A percentile compares a stretch with the other conserved stretches of the same genome.
These are phyloP conservation scores for Dactylellina haptotyla DNA, from an alignment of 2,329 filamentous ascomycete genomes.

Conservation along the genomic window DNA sequence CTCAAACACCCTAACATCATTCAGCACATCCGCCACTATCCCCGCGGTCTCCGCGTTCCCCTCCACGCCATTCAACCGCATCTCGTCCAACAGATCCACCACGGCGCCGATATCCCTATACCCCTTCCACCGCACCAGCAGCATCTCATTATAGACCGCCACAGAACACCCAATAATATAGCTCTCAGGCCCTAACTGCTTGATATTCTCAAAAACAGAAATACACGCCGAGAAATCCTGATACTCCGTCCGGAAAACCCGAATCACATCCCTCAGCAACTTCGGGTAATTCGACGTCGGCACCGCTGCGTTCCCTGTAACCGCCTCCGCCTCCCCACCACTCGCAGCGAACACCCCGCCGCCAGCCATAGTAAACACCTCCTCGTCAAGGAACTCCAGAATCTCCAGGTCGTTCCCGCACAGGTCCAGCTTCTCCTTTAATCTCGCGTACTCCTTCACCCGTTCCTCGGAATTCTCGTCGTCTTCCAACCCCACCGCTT, in stretches of 20 bases:
- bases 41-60: slow-evolving; percentile 54
- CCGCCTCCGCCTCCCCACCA: not conserved
- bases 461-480: slow-evolving; percentile 22
- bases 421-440: slow-evolving; percentile 29
- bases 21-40: slow-evolving; percentile 50
- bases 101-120: slow-evolving; percentile 56
- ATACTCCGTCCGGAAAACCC: slow-evolving; percentile 50
- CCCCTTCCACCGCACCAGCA: slow-evolving; percentile 56
- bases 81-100: slow-evolving; percentile 57
- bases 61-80: slow-evolving; percentile 57
- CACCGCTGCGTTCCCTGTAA: not conserved
- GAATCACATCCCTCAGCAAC: slow-evolving; percentile 55
- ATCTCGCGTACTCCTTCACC: slow-evolving; percentile 6
- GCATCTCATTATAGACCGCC: slow-evolving; percentile 56
- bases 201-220: slow-evolving; percentile 56
- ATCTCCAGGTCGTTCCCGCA: slow-evolving; percentile 56
- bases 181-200: slow-evolving; percentile 56
- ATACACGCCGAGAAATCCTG: slow-evolving; percentile 55
- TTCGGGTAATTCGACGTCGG: slow-evolving; percentile 55
- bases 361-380: slow-evolving; percentile 54
- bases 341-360: not conserved
- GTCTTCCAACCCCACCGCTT: slow-evolving; percentile 19
- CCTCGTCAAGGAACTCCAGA: slow-evolving; percentile 52
- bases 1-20: slow-evolving; percentile 48
- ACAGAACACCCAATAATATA: slow-evolving; percentile 58